Evolutionary conservation across 176 grass and related monocot species (phyloP), one percentile per base, ranked within the genome.

Genomic region (Oryza rufipogon): DNA sequence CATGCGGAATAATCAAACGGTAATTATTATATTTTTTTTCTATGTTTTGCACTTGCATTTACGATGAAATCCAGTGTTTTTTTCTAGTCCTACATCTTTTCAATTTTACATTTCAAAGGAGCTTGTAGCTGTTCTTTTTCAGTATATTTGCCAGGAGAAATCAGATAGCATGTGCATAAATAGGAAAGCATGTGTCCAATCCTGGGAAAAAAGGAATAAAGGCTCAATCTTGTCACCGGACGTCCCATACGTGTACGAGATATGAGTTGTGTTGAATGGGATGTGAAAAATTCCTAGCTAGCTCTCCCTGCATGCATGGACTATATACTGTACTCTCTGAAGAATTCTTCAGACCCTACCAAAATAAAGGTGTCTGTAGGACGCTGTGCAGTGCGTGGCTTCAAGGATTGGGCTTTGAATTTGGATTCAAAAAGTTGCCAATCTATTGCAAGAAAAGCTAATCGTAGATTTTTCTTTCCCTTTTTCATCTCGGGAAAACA

Each of bases 331-430:
- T 22, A 49, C 46, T 32, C 9, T 5, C 17, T 61, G 34, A 74
- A 64, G 71, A 76, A 89, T 71, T 54, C 9, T n/a, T 22, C 48
- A 33, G 15, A 19, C 77, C 15, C 69, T 66, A 63, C 67, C 56
- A 17, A 58, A 28, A 51, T 28, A 68, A 80, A 85, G 65, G 30
- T 74, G 22, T 4, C 46, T 13, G 9, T 83, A 78, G 87, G 82
- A 81, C 5, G 34, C 63, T 66, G 54, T 81, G 16, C 48, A 11
- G 77, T 85, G 46, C 11, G 66, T 64, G 74, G 75, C 26, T 76
- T 73, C 23, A 90, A 86, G 79, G 73, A 90, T 90, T 78, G 74
- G 17, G 20, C 39, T 86, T 78, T 90, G 74, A 90, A 83, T 63
- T 86, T 77, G 16, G 45, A 38, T 26, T 12, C 6, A 28, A 28